Conservation (phyloP, 2,329 filamentous ascomycete species). For the Aspergillus ibericus region DNA sequence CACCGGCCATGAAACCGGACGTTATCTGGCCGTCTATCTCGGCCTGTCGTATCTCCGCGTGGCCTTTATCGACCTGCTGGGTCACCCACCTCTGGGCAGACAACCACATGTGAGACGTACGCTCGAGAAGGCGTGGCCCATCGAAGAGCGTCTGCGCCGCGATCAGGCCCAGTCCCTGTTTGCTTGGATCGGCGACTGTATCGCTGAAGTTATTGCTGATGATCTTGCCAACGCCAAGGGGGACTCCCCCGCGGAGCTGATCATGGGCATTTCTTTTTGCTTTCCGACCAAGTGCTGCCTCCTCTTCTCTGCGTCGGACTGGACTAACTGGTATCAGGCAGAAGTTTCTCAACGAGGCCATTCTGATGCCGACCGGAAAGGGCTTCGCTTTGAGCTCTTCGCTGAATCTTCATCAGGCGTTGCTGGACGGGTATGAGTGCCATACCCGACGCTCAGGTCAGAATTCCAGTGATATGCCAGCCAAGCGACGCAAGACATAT, state of each 20-base stretch:
- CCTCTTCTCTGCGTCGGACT: not conserved
- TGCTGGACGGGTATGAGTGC: constrained; percentile 41
- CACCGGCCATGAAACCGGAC: constrained; percentile 53
- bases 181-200: constrained; percentile 71
- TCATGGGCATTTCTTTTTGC: constrained; percentile 45
- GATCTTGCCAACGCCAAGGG: constrained; percentile 32
- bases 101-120: constrained; percentile 56
- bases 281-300: constrained; percentile 43
- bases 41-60: constrained; percentile 54
- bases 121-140: constrained; percentile 72
- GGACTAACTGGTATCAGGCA: constrained; percentile 33
- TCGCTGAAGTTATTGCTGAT: constrained; percentile 68
- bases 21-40: constrained; percentile 55
- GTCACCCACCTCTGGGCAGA: constrained; percentile 35
- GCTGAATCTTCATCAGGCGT: constrained; percentile 34
- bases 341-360: constrained; percentile 51
- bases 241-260: constrained; percentile 33
- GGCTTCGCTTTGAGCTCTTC: constrained; percentile 46
- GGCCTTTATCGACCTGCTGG: constrained; percentile 52
- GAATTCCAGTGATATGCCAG: constrained; percentile 18
- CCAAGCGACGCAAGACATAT: constrained; percentile 31
- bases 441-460: constrained; percentile 41
- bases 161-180: constrained; percentile 71
- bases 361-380: constrained; percentile 54
- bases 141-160: constrained; percentile 69